phyloP scores from a whole-genome alignment of 768 basidiomycete species.

The Leccinum pellstonianum region DNA sequence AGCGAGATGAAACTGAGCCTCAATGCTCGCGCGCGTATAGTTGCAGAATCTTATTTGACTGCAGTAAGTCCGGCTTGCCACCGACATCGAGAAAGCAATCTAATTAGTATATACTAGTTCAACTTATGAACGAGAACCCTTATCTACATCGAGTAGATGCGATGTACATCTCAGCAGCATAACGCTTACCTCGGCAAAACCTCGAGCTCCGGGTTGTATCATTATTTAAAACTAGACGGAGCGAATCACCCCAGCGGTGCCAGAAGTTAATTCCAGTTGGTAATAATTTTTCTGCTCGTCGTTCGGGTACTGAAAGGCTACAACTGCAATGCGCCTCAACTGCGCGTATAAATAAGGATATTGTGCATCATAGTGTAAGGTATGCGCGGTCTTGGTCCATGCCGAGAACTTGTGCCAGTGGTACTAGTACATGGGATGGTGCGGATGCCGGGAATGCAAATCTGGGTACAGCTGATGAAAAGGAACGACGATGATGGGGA shows the following conservation, averaged over 20 bases:
- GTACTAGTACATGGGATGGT: constrained; percentile 25
- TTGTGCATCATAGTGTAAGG: constrained; percentile 20
- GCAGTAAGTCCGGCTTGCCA: constrained; percentile 56
- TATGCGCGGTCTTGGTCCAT: constrained; percentile 27
- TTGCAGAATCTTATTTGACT: constrained; percentile 93
- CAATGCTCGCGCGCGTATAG: constrained; percentile 94
- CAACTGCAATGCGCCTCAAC: constrained; percentile 22
- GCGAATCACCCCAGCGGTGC: neutral
- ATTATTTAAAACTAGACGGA: constrained; percentile 1
- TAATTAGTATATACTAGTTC: constrained; percentile 23
- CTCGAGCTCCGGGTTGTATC: constrained; percentile 16
- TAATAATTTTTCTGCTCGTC: constrained; percentile 5
- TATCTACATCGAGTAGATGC: constrained; percentile 16
- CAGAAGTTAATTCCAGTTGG: constrained; percentile 4
- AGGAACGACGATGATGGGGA: constrained; percentile 1
- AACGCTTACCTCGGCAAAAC: constrained; percentile 5
- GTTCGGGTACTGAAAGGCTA: constrained; percentile 14
- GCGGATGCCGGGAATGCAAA: constrained; percentile 27
- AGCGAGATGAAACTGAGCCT: constrained; percentile 98
- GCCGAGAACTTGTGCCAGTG: constrained; percentile 11
- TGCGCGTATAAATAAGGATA: constrained; percentile 22
- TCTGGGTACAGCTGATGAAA: constrained; percentile 16
- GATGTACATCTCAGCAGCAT: constrained; percentile 18
- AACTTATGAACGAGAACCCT: constrained; percentile 20
- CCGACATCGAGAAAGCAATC: neutral